phyloP scores from a whole-genome alignment of 2,329 filamentous ascomycete species.

The Penicillium decumbens region DNA sequence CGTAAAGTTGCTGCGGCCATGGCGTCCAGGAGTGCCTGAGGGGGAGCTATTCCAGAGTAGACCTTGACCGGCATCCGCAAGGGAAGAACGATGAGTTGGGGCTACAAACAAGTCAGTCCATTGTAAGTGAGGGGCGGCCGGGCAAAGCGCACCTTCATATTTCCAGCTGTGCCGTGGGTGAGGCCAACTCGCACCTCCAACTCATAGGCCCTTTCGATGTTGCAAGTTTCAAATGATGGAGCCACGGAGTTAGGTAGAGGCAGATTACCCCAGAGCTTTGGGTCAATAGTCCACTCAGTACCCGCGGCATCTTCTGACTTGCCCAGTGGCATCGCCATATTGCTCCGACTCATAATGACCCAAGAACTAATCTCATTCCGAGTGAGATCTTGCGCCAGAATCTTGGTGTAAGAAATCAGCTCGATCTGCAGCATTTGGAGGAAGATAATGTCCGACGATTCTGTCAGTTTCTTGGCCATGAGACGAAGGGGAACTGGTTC shows the following conservation, averaged over 20 bases:
- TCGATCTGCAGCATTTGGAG: slow-evolving; percentile 76
- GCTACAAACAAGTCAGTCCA: slow-evolving; percentile 36
- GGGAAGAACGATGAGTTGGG: slow-evolving; percentile 74
- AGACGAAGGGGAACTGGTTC: slow-evolving; percentile 76
- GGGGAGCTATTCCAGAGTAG: slow-evolving; percentile 82
- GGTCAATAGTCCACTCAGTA: slow-evolving; percentile 65
- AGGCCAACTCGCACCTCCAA: slow-evolving; percentile 77
- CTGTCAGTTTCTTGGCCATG: slow-evolving; percentile 69
- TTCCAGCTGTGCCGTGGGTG: slow-evolving; percentile 61
- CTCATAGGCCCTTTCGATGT: slow-evolving; percentile 75
- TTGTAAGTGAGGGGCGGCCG: not conserved
- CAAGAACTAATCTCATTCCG: slow-evolving; percentile 69
- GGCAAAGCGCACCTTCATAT: slow-evolving; percentile 44
- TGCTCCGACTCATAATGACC: slow-evolving; percentile 67
- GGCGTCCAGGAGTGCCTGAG: slow-evolving; percentile 67
- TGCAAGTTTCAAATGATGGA: slow-evolving; percentile 84
- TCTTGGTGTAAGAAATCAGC: slow-evolving; percentile 71
- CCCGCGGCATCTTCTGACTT: slow-evolving; percentile 54
- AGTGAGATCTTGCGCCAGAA: slow-evolving; percentile 70
- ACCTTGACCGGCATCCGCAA: slow-evolving; percentile 74
- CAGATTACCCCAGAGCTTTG: slow-evolving; percentile 65
- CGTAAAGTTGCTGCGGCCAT: slow-evolving; percentile 41
- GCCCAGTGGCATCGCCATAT: slow-evolving; percentile 68
- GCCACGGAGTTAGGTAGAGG: slow-evolving; percentile 79
- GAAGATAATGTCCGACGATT: slow-evolving; percentile 65